These are phyloP conservation scores for Thermoascus crustaceus DNA, from an alignment of 2,329 filamentous ascomycete species.

Conservation along the genomic window DNA sequence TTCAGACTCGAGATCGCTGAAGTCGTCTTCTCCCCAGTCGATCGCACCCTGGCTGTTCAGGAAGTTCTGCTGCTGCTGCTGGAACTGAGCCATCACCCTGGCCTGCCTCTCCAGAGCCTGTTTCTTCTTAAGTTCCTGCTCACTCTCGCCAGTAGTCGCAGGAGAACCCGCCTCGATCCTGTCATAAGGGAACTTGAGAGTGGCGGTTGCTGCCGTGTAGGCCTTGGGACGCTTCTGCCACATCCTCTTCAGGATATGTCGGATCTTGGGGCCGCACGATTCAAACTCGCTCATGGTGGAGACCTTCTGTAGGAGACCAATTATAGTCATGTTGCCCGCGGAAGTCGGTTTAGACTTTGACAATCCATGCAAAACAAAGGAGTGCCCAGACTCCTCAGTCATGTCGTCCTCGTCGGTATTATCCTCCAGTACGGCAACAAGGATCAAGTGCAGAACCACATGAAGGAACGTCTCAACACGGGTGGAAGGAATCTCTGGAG, in stretches of 20 bases:
- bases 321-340: constrained; percentile 39
- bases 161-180: constrained; percentile 75
- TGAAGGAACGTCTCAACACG: constrained; percentile 87
- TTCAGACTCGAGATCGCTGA: constrained; percentile 54
- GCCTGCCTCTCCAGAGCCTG: constrained; percentile 84
- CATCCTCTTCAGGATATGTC: constrained; percentile 73
- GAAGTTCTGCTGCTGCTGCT: constrained; percentile 94
- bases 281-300: constrained; percentile 66
- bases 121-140: constrained; percentile 75
- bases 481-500: constrained; percentile 68
- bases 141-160: constrained; percentile 52
- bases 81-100: constrained; percentile 94
- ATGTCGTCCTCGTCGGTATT: constrained; percentile 49
- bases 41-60: constrained; percentile 78
- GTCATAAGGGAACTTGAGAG: constrained; percentile 58
- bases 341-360: constrained; percentile 48
- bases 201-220: constrained; percentile 60
- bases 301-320: constrained; percentile 46
- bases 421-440: constrained; percentile 83
- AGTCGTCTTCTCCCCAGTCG: constrained; percentile 80
- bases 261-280: constrained; percentile 75
- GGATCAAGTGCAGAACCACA: constrained; percentile 76
- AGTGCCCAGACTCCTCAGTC: constrained; percentile 43
- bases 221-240: constrained; percentile 69
- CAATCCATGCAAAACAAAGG: constrained; percentile 67